Conservation (phyloP, 768 basidiomycete genomes). For the Rhizopogon sp. region DNA sequence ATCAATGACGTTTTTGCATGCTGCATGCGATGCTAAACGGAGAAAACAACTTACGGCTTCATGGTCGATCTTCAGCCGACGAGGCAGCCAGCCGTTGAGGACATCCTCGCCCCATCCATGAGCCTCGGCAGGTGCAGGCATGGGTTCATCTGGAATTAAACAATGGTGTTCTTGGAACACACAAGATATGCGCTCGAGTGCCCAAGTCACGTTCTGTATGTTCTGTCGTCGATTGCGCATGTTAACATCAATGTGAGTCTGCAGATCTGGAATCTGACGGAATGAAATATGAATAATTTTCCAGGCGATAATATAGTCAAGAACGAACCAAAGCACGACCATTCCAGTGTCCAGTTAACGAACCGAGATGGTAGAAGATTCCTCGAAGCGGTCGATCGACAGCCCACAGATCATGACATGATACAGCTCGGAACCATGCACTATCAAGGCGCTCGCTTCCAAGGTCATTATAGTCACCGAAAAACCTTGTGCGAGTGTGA, state of each 20-base stretch:
- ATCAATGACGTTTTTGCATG: not conserved
- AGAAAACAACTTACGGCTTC: slow-evolving; percentile 24
- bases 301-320: not conserved
- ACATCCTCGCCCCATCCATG: slow-evolving; percentile 35
- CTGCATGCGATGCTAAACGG: not conserved
- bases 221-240: slow-evolving; percentile 15
- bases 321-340: slow-evolving; percentile 41
- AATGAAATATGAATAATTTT: slow-evolving; percentile 4
- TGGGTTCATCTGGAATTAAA: slow-evolving; percentile 31
- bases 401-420: slow-evolving; percentile 35
- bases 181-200: slow-evolving; percentile 35
- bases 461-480: slow-evolving; percentile 15
- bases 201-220: slow-evolving; percentile 18
- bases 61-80: slow-evolving; percentile 27
- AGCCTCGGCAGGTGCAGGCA: slow-evolving; percentile 29
- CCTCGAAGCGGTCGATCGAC: slow-evolving; percentile 34
- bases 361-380: slow-evolving; percentile 37
- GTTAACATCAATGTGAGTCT: slow-evolving; percentile 19
- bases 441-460: slow-evolving; percentile 33
- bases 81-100: slow-evolving; percentile 46
- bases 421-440: slow-evolving; percentile 45
- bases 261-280: slow-evolving; percentile 19
- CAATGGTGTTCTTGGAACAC: slow-evolving; percentile 45
- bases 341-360: slow-evolving; percentile 40
- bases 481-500: slow-evolving; percentile 29